phyloP scores from a whole-genome alignment of 805 yeast genomes.

The Suhomyces sp. region DNA sequence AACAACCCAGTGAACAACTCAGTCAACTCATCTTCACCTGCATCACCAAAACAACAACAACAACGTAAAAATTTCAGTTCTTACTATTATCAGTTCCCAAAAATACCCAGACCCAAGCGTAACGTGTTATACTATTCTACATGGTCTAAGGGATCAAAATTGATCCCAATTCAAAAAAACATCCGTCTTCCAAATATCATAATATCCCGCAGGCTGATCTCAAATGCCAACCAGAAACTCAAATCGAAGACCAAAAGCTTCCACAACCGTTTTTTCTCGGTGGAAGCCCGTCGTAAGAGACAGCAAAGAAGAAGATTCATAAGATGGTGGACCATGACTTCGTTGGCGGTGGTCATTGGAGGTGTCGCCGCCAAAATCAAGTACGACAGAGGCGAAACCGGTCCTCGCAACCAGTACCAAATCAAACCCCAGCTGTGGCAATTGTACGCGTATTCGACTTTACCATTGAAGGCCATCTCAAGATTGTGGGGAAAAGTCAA shows the following conservation, averaged over 20 bases:
- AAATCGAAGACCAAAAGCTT: constrained; percentile 34
- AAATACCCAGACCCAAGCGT: constrained; percentile 56
- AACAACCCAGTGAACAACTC: constrained; percentile 6
- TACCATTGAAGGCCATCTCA: constrained; percentile 88
- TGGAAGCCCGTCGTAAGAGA: constrained; percentile 39
- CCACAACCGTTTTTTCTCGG: constrained; percentile 40
- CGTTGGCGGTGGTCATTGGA: constrained; percentile 50
- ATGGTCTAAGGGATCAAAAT: constrained; percentile 32
- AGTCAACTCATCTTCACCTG: constrained; percentile 4
- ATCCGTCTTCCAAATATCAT: constrained; percentile 18
- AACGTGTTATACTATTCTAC: constrained; percentile 50
- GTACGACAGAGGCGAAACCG: constrained; percentile 29
- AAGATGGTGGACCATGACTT: constrained; percentile 55
- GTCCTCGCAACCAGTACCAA: constrained; percentile 33
- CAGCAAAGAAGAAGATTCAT: constrained; percentile 40
- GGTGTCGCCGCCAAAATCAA: constrained; percentile 50
- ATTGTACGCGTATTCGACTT: constrained; percentile 80
- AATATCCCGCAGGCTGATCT: constrained; percentile 31
- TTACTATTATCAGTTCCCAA: constrained; percentile 45
- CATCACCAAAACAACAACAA: constrained; percentile 5
- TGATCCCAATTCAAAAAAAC: constrained; percentile 14
- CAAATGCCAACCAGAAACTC: constrained; percentile 35
- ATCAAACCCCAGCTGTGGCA: constrained; percentile 81
- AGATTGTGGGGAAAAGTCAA: constrained; percentile 94
- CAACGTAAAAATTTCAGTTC: constrained; percentile 20